Conservation (phyloP, 2,329 filamentous ascomycete species). For the Botrytis hyacinthi region DNA sequence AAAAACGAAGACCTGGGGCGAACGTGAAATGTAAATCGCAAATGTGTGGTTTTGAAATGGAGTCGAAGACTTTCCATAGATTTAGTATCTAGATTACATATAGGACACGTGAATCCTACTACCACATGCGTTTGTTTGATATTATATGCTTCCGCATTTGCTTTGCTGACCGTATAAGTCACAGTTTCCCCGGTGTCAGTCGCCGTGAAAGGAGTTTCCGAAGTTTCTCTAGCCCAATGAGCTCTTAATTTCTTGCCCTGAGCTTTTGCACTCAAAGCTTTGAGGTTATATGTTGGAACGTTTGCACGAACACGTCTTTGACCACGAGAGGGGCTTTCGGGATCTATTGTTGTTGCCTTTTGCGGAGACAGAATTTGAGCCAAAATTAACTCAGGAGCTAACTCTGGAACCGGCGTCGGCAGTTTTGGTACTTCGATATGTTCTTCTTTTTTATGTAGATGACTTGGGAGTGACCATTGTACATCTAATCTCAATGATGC, state of each 20-base stretch:
- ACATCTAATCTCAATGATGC: conserved; percentile 25
- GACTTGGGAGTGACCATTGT: conserved; percentile 31
- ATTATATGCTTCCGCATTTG: conserved; percentile 26
- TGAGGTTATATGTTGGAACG: conserved; percentile 55
- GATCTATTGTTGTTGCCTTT: conserved; percentile 18
- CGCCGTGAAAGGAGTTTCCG: conserved; percentile 25
- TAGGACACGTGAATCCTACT: conserved; percentile 31
- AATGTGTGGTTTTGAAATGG: conserved; percentile 33
- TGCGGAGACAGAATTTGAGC: conserved; percentile 17
- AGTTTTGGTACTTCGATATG: not conserved
- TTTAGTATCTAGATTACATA: conserved; percentile 28
- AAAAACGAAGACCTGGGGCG: conserved; percentile 46
- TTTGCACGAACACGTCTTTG: conserved; percentile 29
- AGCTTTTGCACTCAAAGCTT: conserved; percentile 56
- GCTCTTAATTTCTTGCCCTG: conserved; percentile 51
- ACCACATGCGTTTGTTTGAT: conserved; percentile 30
- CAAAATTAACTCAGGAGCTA: not conserved
- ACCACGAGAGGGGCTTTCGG: conserved; percentile 28
- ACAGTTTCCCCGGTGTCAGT: conserved; percentile 31
- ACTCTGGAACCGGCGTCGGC: not conserved
- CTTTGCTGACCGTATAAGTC: conserved; percentile 32
- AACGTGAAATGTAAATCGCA: conserved; percentile 31
- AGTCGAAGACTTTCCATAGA: conserved; percentile 29
- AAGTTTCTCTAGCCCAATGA: conserved; percentile 40
- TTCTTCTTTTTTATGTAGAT: conserved; percentile 15